Conservation (phyloP, 148 eudicot species). For the Heliosperma pusillum region DNA sequence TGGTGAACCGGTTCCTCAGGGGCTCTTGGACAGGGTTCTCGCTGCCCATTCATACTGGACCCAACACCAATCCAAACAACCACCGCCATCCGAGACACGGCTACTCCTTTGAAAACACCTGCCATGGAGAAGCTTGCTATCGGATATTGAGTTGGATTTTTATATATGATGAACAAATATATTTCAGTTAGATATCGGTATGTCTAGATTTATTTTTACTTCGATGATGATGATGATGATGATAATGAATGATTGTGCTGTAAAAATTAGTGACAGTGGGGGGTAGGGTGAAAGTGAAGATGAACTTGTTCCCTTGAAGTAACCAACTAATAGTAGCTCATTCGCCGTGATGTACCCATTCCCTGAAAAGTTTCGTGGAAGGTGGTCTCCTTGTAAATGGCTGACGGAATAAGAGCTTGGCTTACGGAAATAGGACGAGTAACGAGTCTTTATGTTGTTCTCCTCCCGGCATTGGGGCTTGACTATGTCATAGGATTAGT, state of each 20-base stretch:
- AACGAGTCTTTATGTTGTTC: constrained; percentile 18
- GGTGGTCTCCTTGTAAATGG: constrained; percentile 29
- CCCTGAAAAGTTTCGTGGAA: not conserved
- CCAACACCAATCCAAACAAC: constrained; percentile 38
- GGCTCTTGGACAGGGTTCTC: constrained; percentile 75
- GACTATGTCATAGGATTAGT: constrained; percentile 17
- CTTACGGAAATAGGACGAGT: constrained; percentile 22
- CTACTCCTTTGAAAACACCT: constrained; percentile 39
- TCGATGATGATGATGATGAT: constrained; percentile 22
- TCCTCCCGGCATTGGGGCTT: not conserved
- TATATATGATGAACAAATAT: constrained; percentile 20
- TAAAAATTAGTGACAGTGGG: constrained; percentile 26
- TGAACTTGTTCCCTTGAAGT: constrained; percentile 22
- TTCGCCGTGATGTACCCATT: constrained; percentile 13
- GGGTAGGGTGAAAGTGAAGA: constrained; percentile 8
- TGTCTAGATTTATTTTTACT: constrained; percentile 24
- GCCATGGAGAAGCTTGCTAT: not conserved
- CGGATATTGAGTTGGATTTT: constrained; percentile 20
- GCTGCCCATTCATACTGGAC: constrained; percentile 88
- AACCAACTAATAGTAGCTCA: constrained; percentile 24
- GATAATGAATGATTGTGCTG: constrained; percentile 26
- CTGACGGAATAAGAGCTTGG: constrained; percentile 37
- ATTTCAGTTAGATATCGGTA: constrained; percentile 24
- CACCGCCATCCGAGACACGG: constrained; percentile 48
- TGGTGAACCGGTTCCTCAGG: constrained; percentile 95